A percentile compares a stretch with the other conserved stretches of the same genome.
phyloP scores from a whole-genome alignment of 1,139 yeast genomes.

The Martiniozyma asiatica region DNA sequence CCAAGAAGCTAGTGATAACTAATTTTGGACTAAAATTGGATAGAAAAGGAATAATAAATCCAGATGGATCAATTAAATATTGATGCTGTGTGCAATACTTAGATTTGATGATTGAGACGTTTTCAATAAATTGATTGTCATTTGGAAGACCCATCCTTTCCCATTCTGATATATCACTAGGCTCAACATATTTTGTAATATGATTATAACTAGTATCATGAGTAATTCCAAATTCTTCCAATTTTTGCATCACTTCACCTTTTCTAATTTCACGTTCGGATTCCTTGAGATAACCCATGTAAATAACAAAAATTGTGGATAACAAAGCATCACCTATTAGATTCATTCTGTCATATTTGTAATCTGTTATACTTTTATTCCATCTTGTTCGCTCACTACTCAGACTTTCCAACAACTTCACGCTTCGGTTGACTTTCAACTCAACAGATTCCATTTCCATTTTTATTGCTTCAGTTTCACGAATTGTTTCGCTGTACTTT shows the following conservation, averaged over 20 bases:
- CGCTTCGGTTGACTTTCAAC: conserved; percentile 50
- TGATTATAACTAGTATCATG: conserved; percentile 27
- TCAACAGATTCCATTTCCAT: conserved; percentile 56
- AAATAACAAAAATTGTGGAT: conserved; percentile 49
- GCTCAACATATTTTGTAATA: conserved; percentile 29
- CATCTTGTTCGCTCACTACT: conserved; percentile 68
- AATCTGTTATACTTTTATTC: conserved; percentile 44
- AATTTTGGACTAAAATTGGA: conserved; percentile 28
- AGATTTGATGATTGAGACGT: conserved; percentile 40
- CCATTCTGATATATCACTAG: conserved; percentile 39
- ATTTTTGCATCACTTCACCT: conserved; percentile 29
- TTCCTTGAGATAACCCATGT: conserved; percentile 53
- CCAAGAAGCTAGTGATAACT: conserved; percentile 57
- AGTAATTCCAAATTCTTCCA: conserved; percentile 29
- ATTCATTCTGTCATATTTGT: conserved; percentile 32
- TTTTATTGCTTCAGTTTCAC: conserved; percentile 71
- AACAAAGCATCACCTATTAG: conserved; percentile 58
- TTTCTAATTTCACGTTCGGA: conserved; percentile 30
- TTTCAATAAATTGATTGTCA: conserved; percentile 54
- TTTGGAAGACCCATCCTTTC: conserved; percentile 37
- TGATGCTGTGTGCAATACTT: conserved; percentile 30
- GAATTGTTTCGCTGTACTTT: conserved; percentile 58
- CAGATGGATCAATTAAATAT: conserved; percentile 65
- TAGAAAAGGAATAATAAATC: conserved; percentile 33
- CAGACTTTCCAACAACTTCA: conserved; percentile 49